Base-by-base conservation (phyloP, 208 protist genomes). In the Zelonia costaricensis region DNA sequence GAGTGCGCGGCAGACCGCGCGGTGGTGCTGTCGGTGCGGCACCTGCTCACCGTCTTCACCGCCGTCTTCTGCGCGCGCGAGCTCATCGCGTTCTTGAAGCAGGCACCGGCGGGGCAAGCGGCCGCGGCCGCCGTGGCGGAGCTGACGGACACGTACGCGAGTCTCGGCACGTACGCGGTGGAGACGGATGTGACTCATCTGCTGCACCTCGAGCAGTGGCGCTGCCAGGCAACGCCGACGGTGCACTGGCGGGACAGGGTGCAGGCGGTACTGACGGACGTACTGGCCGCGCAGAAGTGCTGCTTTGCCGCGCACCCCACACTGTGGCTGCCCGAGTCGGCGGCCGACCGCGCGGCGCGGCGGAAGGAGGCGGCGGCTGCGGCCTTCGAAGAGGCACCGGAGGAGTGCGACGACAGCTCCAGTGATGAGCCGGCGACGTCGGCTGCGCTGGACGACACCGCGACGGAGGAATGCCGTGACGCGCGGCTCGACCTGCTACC, bases 161-260 rank as follows among this genome's bases (percentile, higher is more conserved):
- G 69, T 31, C 45, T 84, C 15, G 69, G 72, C 40, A 81, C 68
- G 43, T 94, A 89, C 67, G 47, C 65, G 22, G 73, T 66, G 16
- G 85, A 92, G 60, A 66, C 85, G 4, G 88, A 94, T 49, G 71
- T 86, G 16, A 84, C 88, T 3, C 77, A 84, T 51, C 78, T 94
- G 12, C 69, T 91, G 20, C 69, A 78, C 23, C 55, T 84, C 9
- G 60, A 80, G 54, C 70, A 62, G 47, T 60, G 56, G 56, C 74
- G 62, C 30, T 78, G 56, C 30, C 44, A 39, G 8, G 44, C 35
- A 8, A 47, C 33, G 3, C 48, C 27, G 1, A 18, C 23, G 2
- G 48, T 33, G 22, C 33, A 44, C 20, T 54, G 22, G 20, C 28
- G 30, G 12, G 68, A 57, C 15, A 58, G n/a, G 35, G 27, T 67